Base-by-base conservation (phyloP, 139 green algal species). In the Deuterostichococcus epilithicus region DNA sequence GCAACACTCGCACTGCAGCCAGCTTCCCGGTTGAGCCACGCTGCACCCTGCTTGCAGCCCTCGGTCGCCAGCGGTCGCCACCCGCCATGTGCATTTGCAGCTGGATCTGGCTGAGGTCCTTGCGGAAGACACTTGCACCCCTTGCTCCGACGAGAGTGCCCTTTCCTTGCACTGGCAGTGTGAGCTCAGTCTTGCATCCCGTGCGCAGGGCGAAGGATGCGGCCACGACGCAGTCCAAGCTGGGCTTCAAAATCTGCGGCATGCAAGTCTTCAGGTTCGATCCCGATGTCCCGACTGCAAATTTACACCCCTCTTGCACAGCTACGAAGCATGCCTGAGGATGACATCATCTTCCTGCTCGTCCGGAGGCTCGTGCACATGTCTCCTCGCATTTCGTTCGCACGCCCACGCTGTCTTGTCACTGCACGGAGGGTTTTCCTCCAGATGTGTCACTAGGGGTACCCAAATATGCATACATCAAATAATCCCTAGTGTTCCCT, bases 201-300 rank as follows among this genome's bases (percentile, higher is more conserved):
- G 23, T 5, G 39, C 65, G 47, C 84, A 91, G 88, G 72, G 28
- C 30, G 1, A 97, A 97, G 83, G 92, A 97, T 38, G 68, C 36
- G 20, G 60, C 39, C 23, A 97, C 92, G 63, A 96, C 89, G 1
- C 88, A 95, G 74, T 47, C 81, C 20, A 78, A 47, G 4, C 74
- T 94, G 34, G 92, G 92, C n/a, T 97, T 93, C 83, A 88, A 93
- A 36, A 79, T 97, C 35, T 97, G 91, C 38, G 92, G 92, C 63
- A 86, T 94, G 84, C 84, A 92, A 83, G 82, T 86, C 68, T 52
- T 52, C 42, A 52, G 42, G 42, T 52, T 52, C 42, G 42, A 8
- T 34, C 60, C 28, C 28, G 42, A 8, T 52, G 42, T 52, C 42
- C 8, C 13, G 42, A 52, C 13, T 52, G 42, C 42, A 52, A 13